These are phyloP conservation scores for Sporothrix curviconia DNA, from an alignment of 2,329 filamentous ascomycete species.

Conservation along the genomic window DNA sequence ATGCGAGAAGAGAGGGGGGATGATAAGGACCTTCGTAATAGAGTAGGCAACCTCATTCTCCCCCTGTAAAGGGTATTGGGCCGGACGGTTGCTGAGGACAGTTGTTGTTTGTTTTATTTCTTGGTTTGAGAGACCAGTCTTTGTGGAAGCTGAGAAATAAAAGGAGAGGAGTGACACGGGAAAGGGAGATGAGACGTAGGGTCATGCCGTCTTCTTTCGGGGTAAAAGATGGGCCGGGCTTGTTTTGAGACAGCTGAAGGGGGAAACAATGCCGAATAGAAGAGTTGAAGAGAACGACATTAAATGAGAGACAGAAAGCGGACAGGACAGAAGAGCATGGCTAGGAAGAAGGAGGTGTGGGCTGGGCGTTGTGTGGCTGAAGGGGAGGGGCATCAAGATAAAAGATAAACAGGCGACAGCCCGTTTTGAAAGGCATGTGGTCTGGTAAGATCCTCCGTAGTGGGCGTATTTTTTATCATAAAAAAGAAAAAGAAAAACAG, in stretches of 20 bases:
- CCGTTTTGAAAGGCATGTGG: background rate
- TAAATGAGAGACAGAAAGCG: background rate
- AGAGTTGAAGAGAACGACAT: background rate
- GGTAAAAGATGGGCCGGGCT: background rate
- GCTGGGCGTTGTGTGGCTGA: background rate
- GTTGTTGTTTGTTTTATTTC: background rate
- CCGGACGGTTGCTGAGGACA: background rate
- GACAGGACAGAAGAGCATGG: background rate
- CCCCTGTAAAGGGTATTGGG: background rate
- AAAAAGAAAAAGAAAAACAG: background rate
- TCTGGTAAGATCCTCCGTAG: too few species aligned
- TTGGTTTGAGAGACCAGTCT: background rate
- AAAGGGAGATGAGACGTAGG: background rate
- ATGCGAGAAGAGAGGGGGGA: too few species aligned
- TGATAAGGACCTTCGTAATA: background rate
- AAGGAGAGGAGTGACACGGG: background rate
- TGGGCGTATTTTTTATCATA: too few species aligned
- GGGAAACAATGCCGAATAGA: conserved; percentile 2
- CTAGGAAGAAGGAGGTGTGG: background rate
- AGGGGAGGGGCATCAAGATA: background rate
- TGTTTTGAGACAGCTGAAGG: conserved; percentile 2
- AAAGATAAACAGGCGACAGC: background rate
- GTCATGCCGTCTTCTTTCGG: background rate
- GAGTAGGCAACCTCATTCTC: background rate
- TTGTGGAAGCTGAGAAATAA: background rate